Conservation (phyloP, 1,284 basidiomycete genomes). For the Rhodotorula sp. region DNA sequence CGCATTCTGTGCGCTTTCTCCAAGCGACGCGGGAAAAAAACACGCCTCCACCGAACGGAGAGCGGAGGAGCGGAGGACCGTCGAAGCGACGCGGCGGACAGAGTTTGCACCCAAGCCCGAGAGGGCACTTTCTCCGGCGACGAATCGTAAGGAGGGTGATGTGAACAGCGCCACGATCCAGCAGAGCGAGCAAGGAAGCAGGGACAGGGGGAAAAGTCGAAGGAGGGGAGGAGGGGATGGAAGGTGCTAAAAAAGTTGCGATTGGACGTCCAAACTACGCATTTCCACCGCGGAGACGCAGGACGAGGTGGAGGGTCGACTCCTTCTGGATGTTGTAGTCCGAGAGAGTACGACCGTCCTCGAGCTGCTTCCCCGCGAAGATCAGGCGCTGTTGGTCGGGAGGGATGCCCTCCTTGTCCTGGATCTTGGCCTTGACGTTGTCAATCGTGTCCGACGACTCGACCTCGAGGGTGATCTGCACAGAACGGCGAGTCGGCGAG, state of each 20-base stretch:
- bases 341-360: constrained; percentile 87
- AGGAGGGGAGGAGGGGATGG: no score
- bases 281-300: constrained; percentile 68
- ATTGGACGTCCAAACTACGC: constrained; percentile 9
- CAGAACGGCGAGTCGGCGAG: background rate
- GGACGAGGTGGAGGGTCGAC: constrained; percentile 93
- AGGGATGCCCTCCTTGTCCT: constrained; percentile 52
- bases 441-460: constrained; percentile 61
- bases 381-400: constrained; percentile 92
- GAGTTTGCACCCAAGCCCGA: no score
- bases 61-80: no score
- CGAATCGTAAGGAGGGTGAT: no score
- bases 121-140: no score
- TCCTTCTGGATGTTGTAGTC: constrained; percentile 99
- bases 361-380: constrained; percentile 90
- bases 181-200: no score
- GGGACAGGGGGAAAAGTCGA: no score
- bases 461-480: constrained; percentile 57
- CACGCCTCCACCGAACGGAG: no score
- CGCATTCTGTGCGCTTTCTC: no score
- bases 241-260: background rate
- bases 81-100: no score
- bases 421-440: constrained; percentile 55
- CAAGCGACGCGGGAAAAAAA: no score
- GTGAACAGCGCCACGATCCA: no score